Conservation (phyloP, 2,329 filamentous ascomycete genomes). For the Acephala macrosclerotiorum region DNA sequence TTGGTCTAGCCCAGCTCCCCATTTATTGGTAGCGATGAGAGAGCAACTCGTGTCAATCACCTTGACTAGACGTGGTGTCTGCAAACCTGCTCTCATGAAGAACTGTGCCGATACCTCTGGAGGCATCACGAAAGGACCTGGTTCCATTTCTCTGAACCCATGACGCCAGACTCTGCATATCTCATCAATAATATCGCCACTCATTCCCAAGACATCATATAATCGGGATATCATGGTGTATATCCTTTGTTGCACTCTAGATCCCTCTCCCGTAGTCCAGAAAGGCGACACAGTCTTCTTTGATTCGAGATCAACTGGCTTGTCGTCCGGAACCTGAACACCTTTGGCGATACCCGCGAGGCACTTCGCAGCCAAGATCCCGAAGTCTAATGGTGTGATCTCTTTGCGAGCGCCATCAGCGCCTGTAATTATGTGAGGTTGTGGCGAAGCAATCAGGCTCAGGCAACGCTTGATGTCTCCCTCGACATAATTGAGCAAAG, state of each 20-base stretch:
- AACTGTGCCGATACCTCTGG: constrained; percentile 71
- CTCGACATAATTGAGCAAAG: constrained; percentile 68
- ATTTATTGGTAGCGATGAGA: constrained; percentile 67
- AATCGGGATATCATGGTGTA: constrained; percentile 57
- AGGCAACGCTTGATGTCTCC: constrained; percentile 61
- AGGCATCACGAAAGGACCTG: constrained; percentile 80
- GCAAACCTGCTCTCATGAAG: constrained; percentile 63
- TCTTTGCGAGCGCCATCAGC: constrained; percentile 7
- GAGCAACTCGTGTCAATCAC: constrained; percentile 76
- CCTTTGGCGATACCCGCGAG: constrained; percentile 75
- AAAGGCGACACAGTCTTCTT: constrained; percentile 50
- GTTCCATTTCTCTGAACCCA: constrained; percentile 77
- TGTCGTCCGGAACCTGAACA: constrained; percentile 72
- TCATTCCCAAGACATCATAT: constrained; percentile 61
- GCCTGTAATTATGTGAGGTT: background rate
- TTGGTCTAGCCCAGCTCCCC: constrained; percentile 52
- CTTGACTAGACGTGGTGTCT: constrained; percentile 63
- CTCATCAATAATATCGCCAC: constrained; percentile 73
- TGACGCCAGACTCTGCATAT: constrained; percentile 75
- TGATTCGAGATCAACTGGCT: constrained; percentile 70
- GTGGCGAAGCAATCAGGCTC: constrained; percentile 24
- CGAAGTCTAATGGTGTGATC: constrained; percentile 45
- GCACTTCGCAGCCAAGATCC: constrained; percentile 64
- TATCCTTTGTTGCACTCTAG: constrained; percentile 58
- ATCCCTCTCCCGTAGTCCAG: constrained; percentile 58